Evolutionary conservation across 441 rosid genomes (phyloP), one percentile per base, ranked within the genome.

Genomic region (Populus hybrid): DNA sequence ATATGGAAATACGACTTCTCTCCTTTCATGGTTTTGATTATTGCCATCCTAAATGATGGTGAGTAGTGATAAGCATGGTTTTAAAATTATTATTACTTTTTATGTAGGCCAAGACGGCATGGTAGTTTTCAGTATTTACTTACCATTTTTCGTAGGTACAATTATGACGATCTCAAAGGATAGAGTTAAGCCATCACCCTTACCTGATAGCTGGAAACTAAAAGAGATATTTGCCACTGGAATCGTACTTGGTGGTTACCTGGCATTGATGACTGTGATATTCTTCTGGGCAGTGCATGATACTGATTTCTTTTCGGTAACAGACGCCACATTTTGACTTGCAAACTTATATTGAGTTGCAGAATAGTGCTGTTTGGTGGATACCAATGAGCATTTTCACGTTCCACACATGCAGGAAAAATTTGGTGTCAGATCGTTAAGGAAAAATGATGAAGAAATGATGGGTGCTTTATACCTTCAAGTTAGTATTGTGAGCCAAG

Each of bases 161-260:
- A 94, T 94, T 80, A 92, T 94, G 97, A 94, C 98, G 10, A 94
- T 94, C 84, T 92, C 98, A 56, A 94, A 94, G 87, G 98, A 94
- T 4, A 31, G 33, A 59, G 97, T 94, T 68, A 91, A 90, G 89
- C 94, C 98, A 28, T 94, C 98, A 64, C 97, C 98, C 7, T 61
- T 91, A 80, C 98, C 97, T 24, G 98, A 92, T 76, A 94, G 97
- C 87, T 94, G 98, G 98, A 94, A 91, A 83, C 85, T 94, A 68
- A 90, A 82, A 69, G 97, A 94, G 83, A 94, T 92, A 40, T 94
- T 94, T 65, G 94, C 98, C 61, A 94, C 97, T 0, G 98, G 98
- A 50, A 26, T 94, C 29, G 90, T 88, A 53, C 95, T 94, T 23
- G 98, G 97, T 69, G 93, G 96, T 61, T 94, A 94, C 82, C 77